A percentile compares a stretch with the other conserved stretches of the same genome.
phyloP scores from a whole-genome alignment of 1,284 basidiomycete species.

The Amylostereum chailletii region DNA sequence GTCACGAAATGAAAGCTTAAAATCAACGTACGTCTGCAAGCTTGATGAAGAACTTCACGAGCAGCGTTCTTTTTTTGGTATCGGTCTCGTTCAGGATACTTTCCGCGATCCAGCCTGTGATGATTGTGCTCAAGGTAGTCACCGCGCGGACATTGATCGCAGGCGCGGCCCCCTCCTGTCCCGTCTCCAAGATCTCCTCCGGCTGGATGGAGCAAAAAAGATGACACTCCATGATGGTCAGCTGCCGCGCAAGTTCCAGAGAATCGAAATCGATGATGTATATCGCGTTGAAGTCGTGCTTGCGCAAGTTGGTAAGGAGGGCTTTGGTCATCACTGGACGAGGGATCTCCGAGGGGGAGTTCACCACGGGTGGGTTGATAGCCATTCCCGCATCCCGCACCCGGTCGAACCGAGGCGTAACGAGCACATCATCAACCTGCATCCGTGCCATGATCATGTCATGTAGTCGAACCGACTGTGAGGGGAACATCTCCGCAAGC shows the following conservation, averaged over 20 bases:
- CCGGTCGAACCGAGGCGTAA: constrained; percentile 52
- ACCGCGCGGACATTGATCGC: constrained; percentile 75
- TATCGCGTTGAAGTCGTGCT: constrained; percentile 52
- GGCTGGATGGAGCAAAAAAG: constrained; percentile 83
- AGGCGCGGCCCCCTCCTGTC: constrained; percentile 57
- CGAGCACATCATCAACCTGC: constrained; percentile 33
- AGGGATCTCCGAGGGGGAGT: constrained; percentile 54
- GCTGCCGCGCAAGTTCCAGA: constrained; percentile 86
- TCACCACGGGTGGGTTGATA: constrained; percentile 49
- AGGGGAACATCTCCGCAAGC: constrained; percentile 55
- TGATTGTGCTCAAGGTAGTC: constrained; percentile 82
- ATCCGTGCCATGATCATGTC: constrained; percentile 57
- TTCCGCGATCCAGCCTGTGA: constrained; percentile 95
- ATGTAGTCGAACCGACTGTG: constrained; percentile 63
- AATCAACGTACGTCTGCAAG: constrained; percentile 74
- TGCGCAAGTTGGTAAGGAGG: constrained; percentile 55
- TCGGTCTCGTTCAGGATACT: constrained; percentile 86
- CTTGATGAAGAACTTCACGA: constrained; percentile 96
- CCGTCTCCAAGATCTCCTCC: constrained; percentile 81
- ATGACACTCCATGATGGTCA: constrained; percentile 91
- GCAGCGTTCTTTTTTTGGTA: constrained; percentile 74
- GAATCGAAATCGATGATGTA: constrained; percentile 88
- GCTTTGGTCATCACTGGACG: constrained; percentile 81
- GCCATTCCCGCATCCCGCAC: constrained; percentile 61
- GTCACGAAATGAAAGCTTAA: constrained; percentile 3